These are phyloP conservation scores for Vicia faba DNA, from an alignment of 306 rosid genomes.

Conservation along the genomic window DNA sequence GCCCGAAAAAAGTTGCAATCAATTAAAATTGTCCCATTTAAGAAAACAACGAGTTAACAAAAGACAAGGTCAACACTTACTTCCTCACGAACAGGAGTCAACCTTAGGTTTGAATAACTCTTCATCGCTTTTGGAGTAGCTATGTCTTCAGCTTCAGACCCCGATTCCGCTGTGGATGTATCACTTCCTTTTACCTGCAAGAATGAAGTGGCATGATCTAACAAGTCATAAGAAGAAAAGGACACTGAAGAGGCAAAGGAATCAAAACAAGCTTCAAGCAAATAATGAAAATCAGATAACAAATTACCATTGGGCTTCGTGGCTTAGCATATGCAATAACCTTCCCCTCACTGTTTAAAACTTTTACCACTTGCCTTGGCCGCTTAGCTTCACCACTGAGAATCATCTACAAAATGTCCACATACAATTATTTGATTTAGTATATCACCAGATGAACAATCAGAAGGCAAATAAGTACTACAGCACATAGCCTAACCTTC, in stretches of 20 bases:
- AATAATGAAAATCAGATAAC: constrained; percentile 13
- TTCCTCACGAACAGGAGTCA: constrained; percentile 99
- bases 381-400: constrained; percentile 75
- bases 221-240: constrained; percentile 7
- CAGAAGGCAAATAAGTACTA: constrained; percentile 19
- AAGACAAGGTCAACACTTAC: constrained; percentile 56
- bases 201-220: constrained; percentile 15
- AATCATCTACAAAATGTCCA: constrained; percentile 67
- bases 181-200: constrained; percentile 87
- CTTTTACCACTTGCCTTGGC: constrained; percentile 87
- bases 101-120: constrained; percentile 78
- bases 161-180: constrained; percentile 98
- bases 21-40: constrained; percentile 27
- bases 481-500: constrained; percentile 78
- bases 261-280: constrained; percentile 16
- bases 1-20: constrained; percentile 8
- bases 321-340: constrained; percentile 91
- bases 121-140: constrained; percentile 80
- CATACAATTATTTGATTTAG: constrained; percentile 30
- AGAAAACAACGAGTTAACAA: constrained; percentile 21
- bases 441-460: constrained; percentile 13
- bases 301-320: constrained; percentile 66
- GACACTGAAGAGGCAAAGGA: background rate
- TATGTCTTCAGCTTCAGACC: constrained; percentile 95
- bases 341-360: constrained; percentile 86